Evolutionary conservation across 352 stramenopile species (phyloP), one percentile per base, ranked within the genome.

Genomic region (Pelagophyceae sp.): DNA sequence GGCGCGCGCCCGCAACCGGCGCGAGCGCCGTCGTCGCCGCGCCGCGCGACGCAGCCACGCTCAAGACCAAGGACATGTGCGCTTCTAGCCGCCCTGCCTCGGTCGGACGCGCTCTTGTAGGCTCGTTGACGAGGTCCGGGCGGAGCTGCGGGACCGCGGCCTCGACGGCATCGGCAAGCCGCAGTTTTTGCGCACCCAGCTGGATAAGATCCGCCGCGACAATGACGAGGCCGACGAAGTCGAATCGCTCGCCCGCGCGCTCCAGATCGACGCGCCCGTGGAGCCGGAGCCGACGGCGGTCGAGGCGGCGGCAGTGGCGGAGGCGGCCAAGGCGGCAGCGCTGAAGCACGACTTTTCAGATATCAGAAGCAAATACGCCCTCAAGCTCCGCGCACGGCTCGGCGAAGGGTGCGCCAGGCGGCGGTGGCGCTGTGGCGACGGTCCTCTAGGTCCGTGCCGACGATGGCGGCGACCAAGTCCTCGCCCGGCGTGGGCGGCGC

Each of bases 101-200:
- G n/a, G n/a, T n/a, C n/a, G n/a, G n/a, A n/a, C n/a, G n/a, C n/a
- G n/a, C n/a, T n/a, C n/a, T n/a, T n/a, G n/a, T n/a, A n/a, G n/a
- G n/a, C 58, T 67, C 23, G 29, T 33, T 27, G 29, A 67, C 15
- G 58, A 67, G 29, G 58, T 67, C 23, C 58, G 58, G 11, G 23
- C 23, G 35, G 67, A 74, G 67, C 67, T 74, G 1, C 19, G 33
- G 67, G 33, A 2, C 2, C 67, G 67, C 17, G 67, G 67, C 67
- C 67, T 74, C 35, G 67, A 74, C 67, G 0, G 2, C 15, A 51
- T 60, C 23, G 67, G 67, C 67, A 74, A 74, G 67, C 35, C 67
- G 15, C 33, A 32, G 63, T 17, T 27, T 32, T n/a, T 72, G 31
- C 29, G 35, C 6, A 29, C 37, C 11, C 63, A 32, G 31, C 63